phyloP scores from a whole-genome alignment of 2,329 filamentous ascomycete genomes.

The Neonectria hederae region DNA sequence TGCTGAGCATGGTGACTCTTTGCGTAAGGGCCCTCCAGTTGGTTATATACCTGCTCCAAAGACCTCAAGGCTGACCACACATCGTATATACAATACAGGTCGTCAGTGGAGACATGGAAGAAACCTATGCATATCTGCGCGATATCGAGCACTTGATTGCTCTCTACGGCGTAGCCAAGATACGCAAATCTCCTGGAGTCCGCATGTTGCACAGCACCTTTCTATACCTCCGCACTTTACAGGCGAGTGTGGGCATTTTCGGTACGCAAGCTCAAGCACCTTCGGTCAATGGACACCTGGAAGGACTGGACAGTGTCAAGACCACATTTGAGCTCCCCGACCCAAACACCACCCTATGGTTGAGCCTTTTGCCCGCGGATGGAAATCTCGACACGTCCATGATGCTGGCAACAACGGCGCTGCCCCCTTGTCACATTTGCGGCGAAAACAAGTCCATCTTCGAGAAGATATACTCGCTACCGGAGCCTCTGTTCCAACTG shows the following conservation, averaged over 20 bases:
- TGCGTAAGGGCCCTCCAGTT: slow-evolving; percentile 5
- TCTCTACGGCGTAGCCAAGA: slow-evolving; percentile 9
- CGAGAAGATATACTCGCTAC: slow-evolving; percentile 12
- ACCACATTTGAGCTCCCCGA: neutral
- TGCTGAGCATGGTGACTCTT: slow-evolving; percentile 20
- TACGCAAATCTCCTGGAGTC: neutral
- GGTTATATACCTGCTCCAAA: too few relatives aligned
- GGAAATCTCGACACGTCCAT: neutral
- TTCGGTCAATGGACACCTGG: neutral
- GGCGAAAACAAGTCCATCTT: slow-evolving; percentile 11
- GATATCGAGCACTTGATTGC: slow-evolving; percentile 14
- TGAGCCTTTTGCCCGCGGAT: neutral
- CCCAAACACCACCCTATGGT: slow-evolving; percentile 2
- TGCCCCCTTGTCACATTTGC: slow-evolving; percentile 5
- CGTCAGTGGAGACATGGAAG: slow-evolving; percentile 20
- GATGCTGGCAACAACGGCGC: neutral
- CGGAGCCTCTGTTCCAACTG: slow-evolving; percentile 8
- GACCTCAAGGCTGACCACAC: neutral
- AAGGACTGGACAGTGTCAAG: neutral
- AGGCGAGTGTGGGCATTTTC: slow-evolving; percentile 13
- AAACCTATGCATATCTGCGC: slow-evolving; percentile 15
- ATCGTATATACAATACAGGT: neutral
- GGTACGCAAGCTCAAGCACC: neutral
- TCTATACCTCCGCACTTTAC: slow-evolving; percentile 10
- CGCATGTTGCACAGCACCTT: slow-evolving; percentile 18